A percentile compares a stretch with the other conserved stretches of the same genome.
These are phyloP conservation scores for Lolium perenne DNA, from an alignment of 176 grass and related monocot species.

Conservation along the genomic window DNA sequence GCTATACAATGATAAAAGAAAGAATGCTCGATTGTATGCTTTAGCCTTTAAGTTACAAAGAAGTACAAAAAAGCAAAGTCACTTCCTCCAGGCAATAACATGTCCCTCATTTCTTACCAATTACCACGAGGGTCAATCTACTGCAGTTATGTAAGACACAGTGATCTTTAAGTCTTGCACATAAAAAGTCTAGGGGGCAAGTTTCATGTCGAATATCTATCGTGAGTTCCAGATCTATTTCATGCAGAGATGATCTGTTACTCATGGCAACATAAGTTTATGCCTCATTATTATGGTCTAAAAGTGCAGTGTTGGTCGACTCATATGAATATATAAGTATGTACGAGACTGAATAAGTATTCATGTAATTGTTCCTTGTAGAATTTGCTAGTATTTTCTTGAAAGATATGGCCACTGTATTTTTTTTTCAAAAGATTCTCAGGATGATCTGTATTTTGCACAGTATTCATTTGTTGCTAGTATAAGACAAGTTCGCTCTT, in stretches of 20 bases:
- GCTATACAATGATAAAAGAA: not conserved
- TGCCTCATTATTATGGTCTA: not conserved
- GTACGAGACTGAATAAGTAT: not conserved
- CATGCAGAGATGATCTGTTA: not conserved
- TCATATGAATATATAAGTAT: not conserved
- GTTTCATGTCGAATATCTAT: not conserved
- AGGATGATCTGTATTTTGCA: not conserved
- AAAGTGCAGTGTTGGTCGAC: not conserved
- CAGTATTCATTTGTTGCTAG: not conserved
- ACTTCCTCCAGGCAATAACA: not conserved
- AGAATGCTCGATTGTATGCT: not conserved
- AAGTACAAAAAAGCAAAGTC: slow-evolving; percentile 15
- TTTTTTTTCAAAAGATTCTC: not conserved
- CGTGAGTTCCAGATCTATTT: not conserved
- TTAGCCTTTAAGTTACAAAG: not conserved
- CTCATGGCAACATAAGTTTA: not conserved
- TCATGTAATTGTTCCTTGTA: not conserved
- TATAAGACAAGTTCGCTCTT: not conserved
- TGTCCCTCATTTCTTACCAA: not conserved
- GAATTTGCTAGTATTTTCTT: not conserved
- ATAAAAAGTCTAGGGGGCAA: not conserved
- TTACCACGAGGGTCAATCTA: not conserved
- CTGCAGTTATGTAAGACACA: slow-evolving; percentile 3
- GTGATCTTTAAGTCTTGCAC: not conserved
- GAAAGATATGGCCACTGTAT: not conserved